Base-by-base conservation (phyloP, 2,329 filamentous ascomycete genomes). In the Tricladium varicosporioides region DNA sequence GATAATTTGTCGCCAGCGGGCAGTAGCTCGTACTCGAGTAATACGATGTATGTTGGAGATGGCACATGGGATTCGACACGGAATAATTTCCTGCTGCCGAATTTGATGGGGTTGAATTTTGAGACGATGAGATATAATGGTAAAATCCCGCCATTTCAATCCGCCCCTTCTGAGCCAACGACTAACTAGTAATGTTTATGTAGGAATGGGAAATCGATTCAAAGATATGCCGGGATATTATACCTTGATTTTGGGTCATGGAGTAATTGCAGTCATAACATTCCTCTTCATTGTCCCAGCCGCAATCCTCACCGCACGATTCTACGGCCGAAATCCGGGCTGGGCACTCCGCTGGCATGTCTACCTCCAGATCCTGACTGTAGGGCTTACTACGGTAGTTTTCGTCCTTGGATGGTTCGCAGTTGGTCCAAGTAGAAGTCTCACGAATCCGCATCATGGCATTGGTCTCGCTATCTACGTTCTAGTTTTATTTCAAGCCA, bases 101-200 rank as follows among this genome's bases (percentile, higher is more conserved):
- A 92, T 68, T 75, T 94, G 47, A 78, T 86, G 66, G 89, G 88
- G 8, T 74, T 91, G 62, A 90, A 92, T 70, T 90, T 91, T 71
- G 87, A 87, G 50, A 92, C 89, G 5, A 92, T 90, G 85, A 85
- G 81, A 70, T 92, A 91, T 74, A 94, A 94, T 81, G 90, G 88
- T 91, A 75, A 64, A 57, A 49, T 31, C 36, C 27, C 27, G 48
- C 36, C 32, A 33, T 46, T 9, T 31, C 16, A 19, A 36, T 51
- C 16, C 50, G 42, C 52, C 15, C 40, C 11, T 46, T 55, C 16
- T 36, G n/a, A 2, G 31, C 22, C 14, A 10, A 45, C 4, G 18
- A n/a, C 1, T 27, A 16, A 15, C 36, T 15, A 52, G 19, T 57
- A 64, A 60, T 32, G 15, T 56, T 40, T 33, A 51, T n/a, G 50